Base-by-base conservation (phyloP, 2,329 filamentous ascomycete species). In the Xenoacremonium recifei region DNA sequence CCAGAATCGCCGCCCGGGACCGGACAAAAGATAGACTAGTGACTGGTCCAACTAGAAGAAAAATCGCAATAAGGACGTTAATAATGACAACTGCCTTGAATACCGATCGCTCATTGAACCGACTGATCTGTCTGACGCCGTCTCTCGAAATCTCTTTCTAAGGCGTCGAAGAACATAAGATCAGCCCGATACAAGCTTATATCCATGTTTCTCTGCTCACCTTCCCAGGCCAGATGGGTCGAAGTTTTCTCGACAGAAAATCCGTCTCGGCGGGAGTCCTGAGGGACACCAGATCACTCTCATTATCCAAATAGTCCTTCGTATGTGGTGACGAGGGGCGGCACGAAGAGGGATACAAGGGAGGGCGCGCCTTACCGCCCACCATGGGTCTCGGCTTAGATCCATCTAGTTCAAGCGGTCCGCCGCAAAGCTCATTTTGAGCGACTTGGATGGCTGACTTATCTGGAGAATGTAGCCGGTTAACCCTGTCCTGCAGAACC, bases 331-430 rank as follows among this genome's bases (percentile, higher is more conserved):
- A n/a, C n/a, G n/a, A n/a, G n/a, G n/a, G n/a, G n/a, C n/a, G n/a
- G n/a, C n/a, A n/a, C n/a, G n/a, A n/a, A n/a, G n/a, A n/a, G n/a
- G n/a, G n/a, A n/a, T n/a, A n/a, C n/a, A n/a, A n/a, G n/a, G n/a
- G n/a, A n/a, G n/a, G n/a, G n/a, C n/a, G n/a, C n/a, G n/a, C 19
- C 3, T 38, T 46, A 0, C 42, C 38, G 0, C 42, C 38, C 0
- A 45, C 9, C 1, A 45, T 13, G 0, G 45, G 38, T 1, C 30
- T 36, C 0, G 20, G 18, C 5, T 42, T 48, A 1, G 0, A 1
- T 0, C 35, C 25, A 0, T 27, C 6, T 15, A 0, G 1, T 6
- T 11, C 3, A 0, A 45, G 4, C 4, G 35, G 15, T 0, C 42
- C 38, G 0, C 45, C 42, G 0, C 34, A n/a, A 0, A 47, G 42